These are phyloP conservation scores for Boletus vinaceobasis DNA, from an alignment of 768 basidiomycete species.

Conservation along the genomic window DNA sequence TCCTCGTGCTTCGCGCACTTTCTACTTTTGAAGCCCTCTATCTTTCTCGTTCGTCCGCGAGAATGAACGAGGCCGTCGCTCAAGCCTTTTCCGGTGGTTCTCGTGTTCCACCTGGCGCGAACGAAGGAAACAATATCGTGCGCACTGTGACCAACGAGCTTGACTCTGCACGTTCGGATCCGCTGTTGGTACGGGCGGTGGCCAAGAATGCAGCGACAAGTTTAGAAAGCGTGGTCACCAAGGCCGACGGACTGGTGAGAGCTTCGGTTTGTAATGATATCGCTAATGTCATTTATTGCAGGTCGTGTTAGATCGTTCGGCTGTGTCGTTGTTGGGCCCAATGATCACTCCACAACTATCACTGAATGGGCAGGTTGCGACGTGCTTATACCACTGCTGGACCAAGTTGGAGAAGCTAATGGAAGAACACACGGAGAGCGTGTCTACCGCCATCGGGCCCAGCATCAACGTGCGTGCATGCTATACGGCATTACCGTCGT, in stretches of 20 bases:
- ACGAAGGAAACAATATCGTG: conserved; percentile 75
- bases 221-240: conserved; percentile 63
- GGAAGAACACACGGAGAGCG: conserved; percentile 32
- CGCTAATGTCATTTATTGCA: conserved; percentile 26
- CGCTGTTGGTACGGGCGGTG: conserved; percentile 74
- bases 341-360: conserved; percentile 75
- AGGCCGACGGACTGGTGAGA: conserved; percentile 68
- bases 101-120: conserved; percentile 66
- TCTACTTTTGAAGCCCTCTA: conserved; percentile 86
- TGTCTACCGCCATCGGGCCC: conserved; percentile 53
- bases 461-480: conserved; percentile 51
- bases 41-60: conserved; percentile 75
- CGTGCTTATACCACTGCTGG: conserved; percentile 47
- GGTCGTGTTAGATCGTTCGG: conserved; percentile 70
- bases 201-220: conserved; percentile 69
- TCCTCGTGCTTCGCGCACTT: conserved; percentile 80
- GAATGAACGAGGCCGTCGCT: conserved; percentile 77
- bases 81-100: conserved; percentile 72
- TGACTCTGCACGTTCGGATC: conserved; percentile 52
- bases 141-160: conserved; percentile 85
- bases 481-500: background rate
- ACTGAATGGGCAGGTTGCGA: conserved; percentile 74
- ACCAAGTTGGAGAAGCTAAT: conserved; percentile 23
- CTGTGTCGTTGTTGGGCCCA: conserved; percentile 71
- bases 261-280: background rate